Evolutionary conservation across 2,329 filamentous ascomycete species (phyloP), one percentile per base, ranked within the genome.

Genomic region (Didymella segeticola): DNA sequence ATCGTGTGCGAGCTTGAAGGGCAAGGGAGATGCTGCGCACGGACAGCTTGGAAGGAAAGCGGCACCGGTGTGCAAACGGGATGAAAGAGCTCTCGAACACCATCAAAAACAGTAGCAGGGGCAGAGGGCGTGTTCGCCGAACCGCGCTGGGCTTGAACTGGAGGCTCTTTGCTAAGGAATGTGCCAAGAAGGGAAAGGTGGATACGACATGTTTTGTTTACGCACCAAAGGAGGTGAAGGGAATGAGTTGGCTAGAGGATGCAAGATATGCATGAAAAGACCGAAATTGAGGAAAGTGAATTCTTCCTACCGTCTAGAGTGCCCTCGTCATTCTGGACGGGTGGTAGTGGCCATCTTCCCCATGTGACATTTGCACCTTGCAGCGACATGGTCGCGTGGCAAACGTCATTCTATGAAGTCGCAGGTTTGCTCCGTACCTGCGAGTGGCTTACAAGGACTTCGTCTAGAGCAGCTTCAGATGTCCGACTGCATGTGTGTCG

Each of bases 11-110:
- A 43, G 47, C 42, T 30, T 39, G 53, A 41, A 47, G 36, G 53
- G 47, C 39, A 37, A 56, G 54, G 45, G 56, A 39, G 37, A 49
- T 5, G 31, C 46, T 49, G 58, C 39, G 66, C 66, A 68, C 63
- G 65, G 62, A 57, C 62, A 48, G 48, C 36, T 56, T 52, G 52
- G 55, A 52, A 36, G 20, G 19, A 55, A 51, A 43, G 60, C 45
- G 29, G 52, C 56, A 47, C 47, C 53, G 41, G 43, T 30, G 57
- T 47, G 66, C 58, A 68, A 69, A 70, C 61, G 41, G 29, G 19
- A 31, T 54, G 64, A 61, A 69, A 50, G 67, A 47, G 58, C 64
- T 43, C 53, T 56, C 54, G 52, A 56, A 60, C 53, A 56, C 48
- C 23, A 43, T 36, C 46, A 51, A 47, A 39, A 52, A 49, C 58